Evolutionary conservation across 2,329 filamentous ascomycete species (phyloP).

Genomic region (Periconia macrospinosa): DNA sequence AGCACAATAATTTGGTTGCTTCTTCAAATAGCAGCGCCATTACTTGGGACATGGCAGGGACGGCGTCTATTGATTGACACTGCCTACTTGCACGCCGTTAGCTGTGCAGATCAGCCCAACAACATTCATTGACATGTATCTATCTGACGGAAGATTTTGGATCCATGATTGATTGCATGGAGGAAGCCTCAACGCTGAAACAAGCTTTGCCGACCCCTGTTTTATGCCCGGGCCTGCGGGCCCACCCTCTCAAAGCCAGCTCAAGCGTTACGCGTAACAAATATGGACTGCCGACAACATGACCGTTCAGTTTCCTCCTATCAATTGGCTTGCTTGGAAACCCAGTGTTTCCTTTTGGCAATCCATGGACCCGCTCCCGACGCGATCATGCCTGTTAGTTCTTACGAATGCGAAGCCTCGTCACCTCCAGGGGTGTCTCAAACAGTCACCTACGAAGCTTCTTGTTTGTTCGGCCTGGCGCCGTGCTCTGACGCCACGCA

Average conservation of each 20-base stretch:
- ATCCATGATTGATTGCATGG: background rate
- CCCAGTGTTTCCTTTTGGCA: conserved; percentile 16
- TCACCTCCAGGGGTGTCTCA: conserved; percentile 10
- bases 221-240: conserved; percentile 16
- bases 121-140: no score
- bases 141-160: no score
- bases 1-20: background rate
- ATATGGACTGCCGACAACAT: conserved; percentile 16
- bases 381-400: conserved; percentile 1
- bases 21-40: no score
- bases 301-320: conserved; percentile 20
- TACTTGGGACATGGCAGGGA: no score
- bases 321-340: conserved; percentile 11
- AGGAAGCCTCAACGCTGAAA: conserved; percentile 22
- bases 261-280: conserved; percentile 39
- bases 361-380: conserved; percentile 9
- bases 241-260: conserved; percentile 30
- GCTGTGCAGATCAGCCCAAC: no score
- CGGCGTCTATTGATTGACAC: no score
- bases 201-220: conserved; percentile 19
- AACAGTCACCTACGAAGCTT: conserved; percentile 19
- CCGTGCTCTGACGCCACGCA: conserved; percentile 15
- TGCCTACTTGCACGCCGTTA: no score
- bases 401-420: conserved; percentile 14
- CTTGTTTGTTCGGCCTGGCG: conserved; percentile 16